Base-by-base conservation (phyloP, 106 monocot genomes). In the Posidonia australis region DNA sequence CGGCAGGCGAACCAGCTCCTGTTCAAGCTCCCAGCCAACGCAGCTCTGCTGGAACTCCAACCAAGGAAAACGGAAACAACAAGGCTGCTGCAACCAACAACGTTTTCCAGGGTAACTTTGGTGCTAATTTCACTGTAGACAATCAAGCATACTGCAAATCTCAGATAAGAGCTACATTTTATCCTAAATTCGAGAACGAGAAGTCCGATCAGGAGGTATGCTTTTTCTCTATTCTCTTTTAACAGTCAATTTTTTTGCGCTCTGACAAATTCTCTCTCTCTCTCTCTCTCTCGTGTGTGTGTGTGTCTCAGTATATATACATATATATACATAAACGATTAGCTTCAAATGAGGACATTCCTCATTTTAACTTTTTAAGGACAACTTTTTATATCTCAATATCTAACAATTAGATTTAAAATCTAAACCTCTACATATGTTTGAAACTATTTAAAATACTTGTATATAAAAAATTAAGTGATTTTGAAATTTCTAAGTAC, bases 161-260 rank as follows among this genome's bases (percentile, higher is more conserved):
- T 46, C 82, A 86, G 69, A 77, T 98, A 51, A 71, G 96, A 46
- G 96, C 96, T 13, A 91, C 91, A 18, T 98, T 98, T 70, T 98
- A 91, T 46, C 98, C 98, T 0, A 91, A 98, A 31, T 91, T 98
- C 58, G 98, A 98, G 77, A 98, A 98, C 44, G 98, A 98, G 73
- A 98, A 91, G 75, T 98, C 98, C 9, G 90, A 98, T 51, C 91
- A 91, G 60, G 98, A 98, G 90, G 90, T 87, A 73, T 60, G 1
- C 17, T 46, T 63, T 13, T 0, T 46, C 44, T 46, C 25, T 26
- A 1, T 57, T 49, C n/a, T n/a, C n/a, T n/a, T n/a, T n/a, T n/a
- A n/a, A n/a, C n/a, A n/a, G n/a, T n/a, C n/a, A n/a, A n/a, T n/a
- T n/a, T n/a, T n/a, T n/a, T n/a, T n/a, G n/a, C n/a, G n/a, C n/a